A percentile compares a stretch with the other conserved stretches of the same genome.
phyloP scores from a whole-genome alignment of 306 rosid species.

The Cucumis sativus region Cucumber_9930_V3 NC_026659.2:25807501-25808000 shows the following conservation, averaged over 20 bases:
- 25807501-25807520: not conserved
- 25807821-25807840: too few species aligned
- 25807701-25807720: not conserved
- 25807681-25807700: not conserved
- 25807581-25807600: not conserved
- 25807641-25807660: not conserved
- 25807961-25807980: not conserved
- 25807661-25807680: not conserved
- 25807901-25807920: too few species aligned
- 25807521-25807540: not conserved
- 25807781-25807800: too few species aligned
- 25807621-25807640: not conserved
- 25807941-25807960: too few species aligned
- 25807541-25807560: not conserved
- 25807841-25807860: too few species aligned
- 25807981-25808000: too few species aligned
- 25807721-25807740: not conserved
- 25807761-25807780: not conserved
- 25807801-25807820: too few species aligned
- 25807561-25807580: not conserved
- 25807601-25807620: not conserved
- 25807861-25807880: too few species aligned
- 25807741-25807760: not conserved
- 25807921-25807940: too few species aligned
- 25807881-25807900: too few species aligned